These are phyloP conservation scores for Ramichloridium luteum DNA, from an alignment of 2,329 filamentous ascomycete species.

Conservation along the genomic window DNA sequence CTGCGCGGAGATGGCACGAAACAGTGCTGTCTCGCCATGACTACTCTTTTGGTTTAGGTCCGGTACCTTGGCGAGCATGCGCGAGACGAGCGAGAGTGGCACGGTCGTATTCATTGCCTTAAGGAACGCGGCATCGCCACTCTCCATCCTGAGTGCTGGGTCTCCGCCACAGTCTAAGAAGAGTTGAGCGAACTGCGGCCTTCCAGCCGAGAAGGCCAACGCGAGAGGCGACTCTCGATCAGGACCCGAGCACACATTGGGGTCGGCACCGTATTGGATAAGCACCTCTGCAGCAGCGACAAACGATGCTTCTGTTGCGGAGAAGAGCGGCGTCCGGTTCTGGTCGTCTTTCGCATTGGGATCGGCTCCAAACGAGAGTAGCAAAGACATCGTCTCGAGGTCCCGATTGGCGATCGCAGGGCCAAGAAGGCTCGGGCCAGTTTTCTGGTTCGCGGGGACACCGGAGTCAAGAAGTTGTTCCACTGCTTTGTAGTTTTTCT, in stretches of 20 bases:
- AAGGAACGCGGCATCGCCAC: slow-evolving; percentile 50
- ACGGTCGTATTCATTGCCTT: slow-evolving; percentile 48
- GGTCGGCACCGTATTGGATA: slow-evolving; percentile 52
- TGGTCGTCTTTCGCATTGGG: slow-evolving; percentile 47
- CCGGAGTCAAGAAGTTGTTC: slow-evolving; percentile 21
- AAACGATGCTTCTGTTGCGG: slow-evolving; percentile 33
- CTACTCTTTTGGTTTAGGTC: slow-evolving; percentile 48
- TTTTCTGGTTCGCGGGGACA: slow-evolving; percentile 10
- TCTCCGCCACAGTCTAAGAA: slow-evolving; percentile 51
- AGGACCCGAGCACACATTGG: slow-evolving; percentile 39
- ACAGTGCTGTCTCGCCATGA: slow-evolving; percentile 51
- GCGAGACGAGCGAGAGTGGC: slow-evolving; percentile 43
- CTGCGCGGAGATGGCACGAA: slow-evolving; percentile 46
- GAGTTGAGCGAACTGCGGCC: slow-evolving; percentile 46
- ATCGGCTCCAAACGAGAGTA: slow-evolving; percentile 49
- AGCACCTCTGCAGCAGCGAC: slow-evolving; percentile 46
- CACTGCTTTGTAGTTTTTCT: slow-evolving; percentile 18
- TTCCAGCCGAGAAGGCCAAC: slow-evolving; percentile 39
- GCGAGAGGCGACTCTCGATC: slow-evolving; percentile 45
- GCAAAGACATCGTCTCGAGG: slow-evolving; percentile 34
- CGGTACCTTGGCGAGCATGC: slow-evolving; percentile 48
- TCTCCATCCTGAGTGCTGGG: slow-evolving; percentile 35
- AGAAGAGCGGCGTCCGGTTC: slow-evolving; percentile 51
- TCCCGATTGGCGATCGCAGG: slow-evolving; percentile 18
- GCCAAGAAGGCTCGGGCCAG: slow-evolving; percentile 10